Base-by-base conservation (phyloP, 2,329 filamentous ascomycete species). In the Lasiodiplodia gonubiensis region DNA sequence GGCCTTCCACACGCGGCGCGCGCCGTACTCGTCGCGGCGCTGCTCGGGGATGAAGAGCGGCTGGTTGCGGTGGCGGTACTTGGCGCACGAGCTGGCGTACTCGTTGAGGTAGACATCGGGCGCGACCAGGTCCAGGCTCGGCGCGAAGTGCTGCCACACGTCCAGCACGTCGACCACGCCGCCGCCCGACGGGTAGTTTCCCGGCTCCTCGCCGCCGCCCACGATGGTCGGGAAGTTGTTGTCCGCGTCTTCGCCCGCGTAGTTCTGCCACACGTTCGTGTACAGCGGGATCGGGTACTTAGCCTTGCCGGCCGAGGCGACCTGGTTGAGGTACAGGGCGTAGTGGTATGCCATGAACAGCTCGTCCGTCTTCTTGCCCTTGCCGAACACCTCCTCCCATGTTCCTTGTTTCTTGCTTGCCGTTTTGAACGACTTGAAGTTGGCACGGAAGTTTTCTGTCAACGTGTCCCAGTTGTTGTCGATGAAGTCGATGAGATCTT, bases 21-120 rank as follows among this genome's bases (percentile, higher is more conserved):
- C 77, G 6, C 82, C 82, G 33, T 80, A 76, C 42, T 83, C 82
- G 64, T 85, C 84, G 14, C 84, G 77, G 5, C 83, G 76, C 70
- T 86, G 84, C 73, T 86, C 84, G 0, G 84, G 84, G 46, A 86
- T 85, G 69, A 86, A 85, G 0, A 86, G 76, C 0, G 82, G 78
- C 69, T 85, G 81, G 12, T 74, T 72, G 3, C 78, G 73, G 60
- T 83, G 81, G 3, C 78, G 72, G 68, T 85, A 86, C 30, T 81
- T 77, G 12, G 70, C 71, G 67, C 84, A 86, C 0, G 81, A 77
- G 0, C 69, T 72, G 52, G 80, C 77, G 69, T 85, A 85, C 46
- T 84, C 79, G 69, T 84, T 80, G 21, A 85, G 78, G 69, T 85
- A 85, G 4, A 85, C 42, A 37, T 85, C 83, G 0, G 84, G 84